Evolutionary conservation across 2,329 filamentous ascomycete species (phyloP), one percentile per base, ranked within the genome.

Genomic region (Penicillium olsonii): DNA sequence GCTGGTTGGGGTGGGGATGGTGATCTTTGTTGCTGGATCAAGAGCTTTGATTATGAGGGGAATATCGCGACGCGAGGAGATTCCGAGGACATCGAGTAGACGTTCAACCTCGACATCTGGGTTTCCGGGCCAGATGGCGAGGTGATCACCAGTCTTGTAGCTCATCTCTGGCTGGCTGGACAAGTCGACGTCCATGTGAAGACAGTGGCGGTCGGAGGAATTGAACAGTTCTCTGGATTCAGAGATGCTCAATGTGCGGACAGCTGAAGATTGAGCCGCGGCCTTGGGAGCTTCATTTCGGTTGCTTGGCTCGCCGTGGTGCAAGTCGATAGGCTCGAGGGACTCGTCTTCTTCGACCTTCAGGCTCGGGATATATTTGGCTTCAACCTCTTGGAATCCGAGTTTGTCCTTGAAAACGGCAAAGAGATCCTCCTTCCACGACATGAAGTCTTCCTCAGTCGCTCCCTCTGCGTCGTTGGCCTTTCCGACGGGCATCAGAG

Each of bases 371-470:
- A 95, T 88, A 68, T 96, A 96, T 45, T 92, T 85, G 46, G 88
- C 88, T 69, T 95, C 90, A 48, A 89, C 88, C 74, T 96, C 92
- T 71, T 95, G 85, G 46, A 96, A 77, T 27, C 84, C 83, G 82
- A 96, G 87, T 68, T 87, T 84, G 57, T 86, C 80, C 18, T 85
- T 80, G 45, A 96, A 79, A 49, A 86, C 84, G 57, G 80, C 77
- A 88, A 92, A 96, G 87, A 96, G 94, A 51, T 88, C 87, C 60
- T 96, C 92, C 75, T 96, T 96, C 92, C 92, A 96, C 49, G 90
- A 87, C 64, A 96, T 76, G 69, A 96, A 96, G 65, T 96, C 92
- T 74, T 96, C 92, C 73, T 96, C 92, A 85, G 96, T 96, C 35
- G 90, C 94, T 44, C 91, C 91, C 55, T 90, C 89, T 50, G 92